These are phyloP conservation scores for Diatrype stigma DNA, from an alignment of 2,329 filamentous ascomycete species.

Conservation along the genomic window DNA sequence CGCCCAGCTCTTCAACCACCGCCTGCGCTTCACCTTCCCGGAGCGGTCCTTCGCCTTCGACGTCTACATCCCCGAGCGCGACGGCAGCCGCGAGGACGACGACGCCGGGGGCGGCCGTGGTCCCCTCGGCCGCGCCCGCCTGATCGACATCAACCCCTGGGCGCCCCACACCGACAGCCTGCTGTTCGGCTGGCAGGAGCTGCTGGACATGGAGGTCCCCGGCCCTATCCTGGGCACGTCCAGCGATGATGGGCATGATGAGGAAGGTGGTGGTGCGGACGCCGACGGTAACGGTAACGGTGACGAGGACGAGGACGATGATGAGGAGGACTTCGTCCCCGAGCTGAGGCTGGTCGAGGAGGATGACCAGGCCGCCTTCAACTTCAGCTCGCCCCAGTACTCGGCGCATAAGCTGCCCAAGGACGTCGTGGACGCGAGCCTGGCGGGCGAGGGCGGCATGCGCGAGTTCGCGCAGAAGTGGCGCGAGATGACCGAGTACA, in stretches of 20 bases:
- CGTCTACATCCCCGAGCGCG: constrained; percentile 75
- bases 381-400: constrained; percentile 80
- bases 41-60: constrained; percentile 86
- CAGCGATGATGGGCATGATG: constrained; percentile 34
- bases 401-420: constrained; percentile 93
- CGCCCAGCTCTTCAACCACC: constrained; percentile 70
- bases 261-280: constrained; percentile 27
- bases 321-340: constrained; percentile 58
- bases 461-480: constrained; percentile 75
- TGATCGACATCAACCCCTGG: constrained; percentile 96
- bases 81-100: constrained; percentile 8
- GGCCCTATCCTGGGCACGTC: constrained; percentile 51
- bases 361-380: constrained; percentile 84
- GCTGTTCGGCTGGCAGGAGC: constrained; percentile 84
- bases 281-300: no score
- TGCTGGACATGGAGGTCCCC: constrained; percentile 67
- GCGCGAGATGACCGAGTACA: constrained; percentile 50
- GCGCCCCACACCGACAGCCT: constrained; percentile 83
- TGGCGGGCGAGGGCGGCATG: constrained; percentile 69
- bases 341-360: constrained; percentile 79
- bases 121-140: constrained; percentile 68
- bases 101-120: constrained; percentile 49
- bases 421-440: constrained; percentile 75
- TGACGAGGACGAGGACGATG: constrained; percentile 39
- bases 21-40: constrained; percentile 72